These are phyloP conservation scores for Lunularia cruciata DNA, from an alignment of 225 moss, liverwort and hornwort genomes.

Conservation along the genomic window DNA sequence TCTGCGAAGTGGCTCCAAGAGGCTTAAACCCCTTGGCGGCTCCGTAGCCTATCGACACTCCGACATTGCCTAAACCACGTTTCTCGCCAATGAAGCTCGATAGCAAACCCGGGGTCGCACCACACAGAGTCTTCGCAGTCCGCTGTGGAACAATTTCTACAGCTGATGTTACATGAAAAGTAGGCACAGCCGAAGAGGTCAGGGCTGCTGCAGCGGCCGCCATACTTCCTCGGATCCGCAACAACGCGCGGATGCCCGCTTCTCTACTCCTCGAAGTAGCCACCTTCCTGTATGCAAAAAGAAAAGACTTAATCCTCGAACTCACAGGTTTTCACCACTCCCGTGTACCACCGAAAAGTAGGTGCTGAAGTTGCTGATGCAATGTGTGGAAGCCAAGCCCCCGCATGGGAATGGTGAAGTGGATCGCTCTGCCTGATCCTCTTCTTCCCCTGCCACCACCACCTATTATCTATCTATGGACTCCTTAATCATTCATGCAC, in stretches of 20 bases:
- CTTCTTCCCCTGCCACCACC: constrained; percentile 5
- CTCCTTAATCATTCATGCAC: neutral
- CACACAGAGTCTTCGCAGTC: constrained; percentile 27
- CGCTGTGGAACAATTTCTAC: constrained; percentile 32
- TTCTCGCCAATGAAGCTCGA: constrained; percentile 44
- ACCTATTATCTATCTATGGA: constrained; percentile 16
- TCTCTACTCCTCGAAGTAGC: constrained; percentile 27
- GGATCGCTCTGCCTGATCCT: constrained; percentile 22
- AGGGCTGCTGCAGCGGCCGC: constrained; percentile 32
- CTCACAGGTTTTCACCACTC: constrained; percentile 13
- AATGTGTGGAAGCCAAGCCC: constrained; percentile 29
- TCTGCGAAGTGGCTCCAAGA: neutral
- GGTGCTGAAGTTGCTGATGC: constrained; percentile 4
- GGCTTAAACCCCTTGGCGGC: constrained; percentile 5
- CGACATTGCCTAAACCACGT: constrained; percentile 15
- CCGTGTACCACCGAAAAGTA: constrained; percentile 8
- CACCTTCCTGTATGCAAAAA: constrained; percentile 18
- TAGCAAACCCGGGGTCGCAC: constrained; percentile 27
- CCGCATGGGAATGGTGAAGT: constrained; percentile 22
- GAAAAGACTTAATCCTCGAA: neutral
- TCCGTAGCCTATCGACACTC: constrained; percentile 24
- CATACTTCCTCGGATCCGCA: constrained; percentile 35
- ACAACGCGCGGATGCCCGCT: constrained; percentile 31
- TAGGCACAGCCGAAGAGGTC: constrained; percentile 21
- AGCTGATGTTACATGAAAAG: constrained; percentile 1